Conservation (phyloP, 108 stramenopile species). For the Skeletonema costatum region DNA sequence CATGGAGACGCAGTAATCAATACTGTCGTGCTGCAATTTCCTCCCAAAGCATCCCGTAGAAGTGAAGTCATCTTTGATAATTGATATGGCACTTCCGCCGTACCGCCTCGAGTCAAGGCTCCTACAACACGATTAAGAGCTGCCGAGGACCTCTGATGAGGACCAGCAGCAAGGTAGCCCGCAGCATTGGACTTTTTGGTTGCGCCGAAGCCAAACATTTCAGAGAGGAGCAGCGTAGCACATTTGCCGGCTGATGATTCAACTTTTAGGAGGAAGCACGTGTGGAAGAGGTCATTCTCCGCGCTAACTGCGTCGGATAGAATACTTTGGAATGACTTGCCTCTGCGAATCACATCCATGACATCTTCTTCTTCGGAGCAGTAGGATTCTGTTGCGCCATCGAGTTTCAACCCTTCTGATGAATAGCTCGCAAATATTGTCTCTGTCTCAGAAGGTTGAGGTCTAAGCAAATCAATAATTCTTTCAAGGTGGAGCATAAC, state of each 20-base stretch:
- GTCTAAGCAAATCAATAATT: constrained; percentile 13
- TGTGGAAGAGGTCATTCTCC: constrained; percentile 11
- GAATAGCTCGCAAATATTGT: constrained; percentile 11
- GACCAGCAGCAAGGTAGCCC: not conserved
- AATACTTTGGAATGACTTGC: constrained; percentile 2
- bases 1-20: constrained; percentile 16
- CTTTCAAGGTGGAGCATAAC: constrained; percentile 10
- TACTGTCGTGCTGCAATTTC: constrained; percentile 11
- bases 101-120: not conserved
- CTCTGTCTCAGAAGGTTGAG: not conserved
- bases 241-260: not conserved
- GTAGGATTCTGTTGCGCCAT: constrained; percentile 16
- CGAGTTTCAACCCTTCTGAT: not conserved
- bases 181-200: not conserved
- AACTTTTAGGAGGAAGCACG: constrained; percentile 4
- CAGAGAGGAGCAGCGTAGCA: not conserved
- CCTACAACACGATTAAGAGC: constrained; percentile 6
- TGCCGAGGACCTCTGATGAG: not conserved
- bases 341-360: constrained; percentile 6
- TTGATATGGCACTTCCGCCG: not conserved
- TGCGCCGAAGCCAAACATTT: not conserved
- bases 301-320: not conserved
- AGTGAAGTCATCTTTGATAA: constrained; percentile 12
- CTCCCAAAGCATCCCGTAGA: constrained; percentile 16
- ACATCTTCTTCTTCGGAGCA: constrained; percentile 13